Conservation (phyloP, 1,284 basidiomycete genomes). For the Leucoagaricus sp. region DNA sequence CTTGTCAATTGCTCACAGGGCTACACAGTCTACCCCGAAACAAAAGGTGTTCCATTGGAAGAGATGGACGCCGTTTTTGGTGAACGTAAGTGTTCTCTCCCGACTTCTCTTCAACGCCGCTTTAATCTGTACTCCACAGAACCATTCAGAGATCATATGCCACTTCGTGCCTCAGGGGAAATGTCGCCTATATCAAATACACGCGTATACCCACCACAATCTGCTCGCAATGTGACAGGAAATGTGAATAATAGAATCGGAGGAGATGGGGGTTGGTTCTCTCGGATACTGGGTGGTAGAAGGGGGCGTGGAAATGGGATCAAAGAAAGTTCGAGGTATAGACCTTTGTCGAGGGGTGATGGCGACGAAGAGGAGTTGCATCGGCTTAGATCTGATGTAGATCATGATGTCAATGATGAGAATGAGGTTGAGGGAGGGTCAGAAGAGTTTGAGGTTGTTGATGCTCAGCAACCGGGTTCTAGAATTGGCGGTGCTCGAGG, state of each 20-base stretch:
- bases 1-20: background rate
- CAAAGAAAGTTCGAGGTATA: background rate
- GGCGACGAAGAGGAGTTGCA: constrained; percentile 10
- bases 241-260: background rate
- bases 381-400: background rate
- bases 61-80: constrained; percentile 82
- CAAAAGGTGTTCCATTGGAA: constrained; percentile 74
- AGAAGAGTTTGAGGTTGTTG: constrained; percentile 10
- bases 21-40: constrained; percentile 74
- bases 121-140: background rate
- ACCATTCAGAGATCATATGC: constrained; percentile 13
- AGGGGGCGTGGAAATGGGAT: background rate
- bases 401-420: background rate
- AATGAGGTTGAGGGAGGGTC: background rate
- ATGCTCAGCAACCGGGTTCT: background rate
- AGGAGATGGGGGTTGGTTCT: background rate
- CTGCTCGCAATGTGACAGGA: background rate
- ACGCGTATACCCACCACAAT: constrained; percentile 1
- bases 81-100: constrained; percentile 50
- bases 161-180: constrained; percentile 9
- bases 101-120: background rate
- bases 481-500: background rate
- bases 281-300: background rate
- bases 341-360: constrained; percentile 1
- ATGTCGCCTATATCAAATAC: constrained; percentile 4